Conservation (phyloP, 1,284 basidiomycete genomes). For the Bjerkandera adusta region DNA sequence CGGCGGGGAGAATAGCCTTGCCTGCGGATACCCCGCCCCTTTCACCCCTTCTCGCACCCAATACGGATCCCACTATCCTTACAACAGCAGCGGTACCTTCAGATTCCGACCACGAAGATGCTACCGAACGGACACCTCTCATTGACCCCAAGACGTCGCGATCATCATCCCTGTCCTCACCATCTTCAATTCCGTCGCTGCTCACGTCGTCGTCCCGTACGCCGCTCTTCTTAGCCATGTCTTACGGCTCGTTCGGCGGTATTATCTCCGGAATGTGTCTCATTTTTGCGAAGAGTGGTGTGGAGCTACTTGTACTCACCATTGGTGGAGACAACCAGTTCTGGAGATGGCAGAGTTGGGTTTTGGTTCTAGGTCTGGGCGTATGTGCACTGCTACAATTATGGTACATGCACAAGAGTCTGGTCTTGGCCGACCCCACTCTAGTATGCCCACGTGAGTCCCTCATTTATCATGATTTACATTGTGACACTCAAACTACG, state of each 20-base stretch:
- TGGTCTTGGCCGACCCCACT: conserved; percentile 84
- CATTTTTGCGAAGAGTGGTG: conserved; percentile 91
- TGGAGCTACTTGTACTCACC: conserved; percentile 86
- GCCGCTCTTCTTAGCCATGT: conserved; percentile 74
- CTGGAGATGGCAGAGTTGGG: conserved; percentile 80
- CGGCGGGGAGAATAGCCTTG: conserved; percentile 31
- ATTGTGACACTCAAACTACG: neutral
- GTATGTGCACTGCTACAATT: conserved; percentile 78
- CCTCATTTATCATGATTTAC: conserved; percentile 5
- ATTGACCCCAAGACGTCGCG: conserved; percentile 44
- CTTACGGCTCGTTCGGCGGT: conserved; percentile 88
- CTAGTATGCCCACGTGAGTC: conserved; percentile 85
- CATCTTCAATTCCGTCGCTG: conserved; percentile 25
- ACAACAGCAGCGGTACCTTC: conserved; percentile 27
- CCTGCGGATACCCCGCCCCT: conserved; percentile 31
- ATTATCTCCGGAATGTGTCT: conserved; percentile 94
- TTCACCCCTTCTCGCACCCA: conserved; percentile 31
- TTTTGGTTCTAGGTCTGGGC: conserved; percentile 68
- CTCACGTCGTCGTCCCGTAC: conserved; percentile 40
- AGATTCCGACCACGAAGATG: conserved; percentile 32
- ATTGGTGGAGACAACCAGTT: conserved; percentile 86
- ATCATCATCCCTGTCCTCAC: conserved; percentile 18
- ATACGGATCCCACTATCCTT: conserved; percentile 27
- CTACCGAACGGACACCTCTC: conserved; percentile 60
- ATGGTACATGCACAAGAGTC: conserved; percentile 91